Evolutionary conservation across 495 filamentous ascomycete genomes (phyloP).

Genomic region (Talaromyces wortmannii): DNA sequence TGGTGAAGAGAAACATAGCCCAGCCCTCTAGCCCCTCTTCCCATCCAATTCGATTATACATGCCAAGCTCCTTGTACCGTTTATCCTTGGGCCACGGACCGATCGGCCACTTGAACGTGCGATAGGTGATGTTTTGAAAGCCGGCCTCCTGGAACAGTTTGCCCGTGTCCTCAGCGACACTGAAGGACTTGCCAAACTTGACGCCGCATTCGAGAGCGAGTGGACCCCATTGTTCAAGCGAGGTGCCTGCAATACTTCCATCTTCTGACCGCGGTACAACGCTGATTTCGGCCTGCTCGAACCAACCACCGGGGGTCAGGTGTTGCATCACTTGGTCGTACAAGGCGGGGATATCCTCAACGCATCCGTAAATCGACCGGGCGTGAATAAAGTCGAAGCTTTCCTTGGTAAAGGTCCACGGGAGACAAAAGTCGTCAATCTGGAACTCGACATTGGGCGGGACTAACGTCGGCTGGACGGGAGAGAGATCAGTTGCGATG

Average conservation of each 20-base stretch:
- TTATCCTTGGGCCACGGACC: constrained; percentile 31
- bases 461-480: constrained; percentile 30
- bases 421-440: constrained; percentile 55
- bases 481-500: constrained; percentile 18
- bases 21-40: constrained; percentile 52
- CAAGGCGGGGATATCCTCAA: constrained; percentile 19
- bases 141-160: constrained; percentile 20
- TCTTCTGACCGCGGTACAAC: constrained; percentile 24
- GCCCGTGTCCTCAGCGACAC: constrained; percentile 18
- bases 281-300: constrained; percentile 34
- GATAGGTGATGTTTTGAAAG: constrained; percentile 27
- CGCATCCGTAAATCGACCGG: constrained; percentile 30
- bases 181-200: constrained; percentile 21
- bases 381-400: constrained; percentile 20
- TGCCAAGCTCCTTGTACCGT: constrained; percentile 43
- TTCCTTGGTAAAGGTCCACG: constrained; percentile 36
- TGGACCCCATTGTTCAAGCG: constrained; percentile 14
- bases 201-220: constrained; percentile 9
- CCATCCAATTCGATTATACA: constrained; percentile 53
- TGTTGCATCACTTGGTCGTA: constrained; percentile 12
- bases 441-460: constrained; percentile 56
- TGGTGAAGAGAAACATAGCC: constrained; percentile 51
- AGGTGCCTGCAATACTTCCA: constrained; percentile 20
- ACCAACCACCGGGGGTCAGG: constrained; percentile 15
- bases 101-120: constrained; percentile 24